Conservation (phyloP, 768 basidiomycete genomes). For the Serendipita sp. region DNA sequence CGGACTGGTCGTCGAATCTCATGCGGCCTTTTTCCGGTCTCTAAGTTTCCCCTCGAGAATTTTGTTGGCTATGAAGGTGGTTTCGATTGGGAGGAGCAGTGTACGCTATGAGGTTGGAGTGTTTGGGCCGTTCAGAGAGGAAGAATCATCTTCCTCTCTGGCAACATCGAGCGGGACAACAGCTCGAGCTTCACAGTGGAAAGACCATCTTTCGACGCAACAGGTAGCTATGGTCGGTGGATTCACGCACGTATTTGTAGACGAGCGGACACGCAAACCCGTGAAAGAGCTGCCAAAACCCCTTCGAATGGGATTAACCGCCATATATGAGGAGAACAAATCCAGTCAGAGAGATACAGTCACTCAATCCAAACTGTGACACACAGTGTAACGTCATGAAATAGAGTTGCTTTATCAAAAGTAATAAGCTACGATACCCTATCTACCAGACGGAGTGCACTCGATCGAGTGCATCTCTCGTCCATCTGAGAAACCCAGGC, state of each 20-base stretch:
- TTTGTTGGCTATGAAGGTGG: constrained; percentile 53
- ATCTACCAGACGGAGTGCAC: no score
- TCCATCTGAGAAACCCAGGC: no score
- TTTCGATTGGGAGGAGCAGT: constrained; percentile 53
- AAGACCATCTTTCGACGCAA: constrained; percentile 24
- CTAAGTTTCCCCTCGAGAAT: constrained; percentile 57
- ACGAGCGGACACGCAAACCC: constrained; percentile 40
- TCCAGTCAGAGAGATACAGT: no score
- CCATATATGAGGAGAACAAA: no score
- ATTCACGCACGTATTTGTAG: constrained; percentile 78
- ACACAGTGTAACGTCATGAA: no score
- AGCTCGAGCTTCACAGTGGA: neutral
- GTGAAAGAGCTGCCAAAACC: constrained; percentile 16
- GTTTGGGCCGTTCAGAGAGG: constrained; percentile 31
- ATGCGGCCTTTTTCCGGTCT: constrained; percentile 61
- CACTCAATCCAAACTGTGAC: no score
- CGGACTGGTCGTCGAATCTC: constrained; percentile 65
- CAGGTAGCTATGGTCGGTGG: constrained; percentile 30
- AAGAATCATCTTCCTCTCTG: constrained; percentile 24
- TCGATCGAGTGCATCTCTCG: no score
- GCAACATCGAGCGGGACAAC: neutral
- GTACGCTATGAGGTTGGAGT: constrained; percentile 69
- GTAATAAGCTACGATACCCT: no score
- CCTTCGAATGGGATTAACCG: neutral
- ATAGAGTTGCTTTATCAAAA: no score